Base-by-base conservation (phyloP, 345 rosid genomes). In the Pugionium cornutum region DNA sequence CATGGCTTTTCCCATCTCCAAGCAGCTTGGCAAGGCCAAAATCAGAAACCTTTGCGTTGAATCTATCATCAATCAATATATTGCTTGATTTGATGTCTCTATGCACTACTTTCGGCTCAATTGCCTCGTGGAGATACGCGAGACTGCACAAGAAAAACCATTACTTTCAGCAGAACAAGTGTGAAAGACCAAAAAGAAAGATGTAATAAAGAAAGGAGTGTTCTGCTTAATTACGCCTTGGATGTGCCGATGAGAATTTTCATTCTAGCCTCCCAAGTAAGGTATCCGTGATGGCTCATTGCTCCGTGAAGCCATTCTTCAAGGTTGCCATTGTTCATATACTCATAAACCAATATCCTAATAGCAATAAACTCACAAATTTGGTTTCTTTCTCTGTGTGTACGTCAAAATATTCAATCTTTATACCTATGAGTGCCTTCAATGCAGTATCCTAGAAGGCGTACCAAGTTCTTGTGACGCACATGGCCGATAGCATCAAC, bases 41-140 rank as follows among this genome's bases (percentile, higher is more conserved):
- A 79, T 94, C 97, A 50, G 99, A 90, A 66, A 94, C 82, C 73
- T 94, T 94, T 62, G 99, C 86, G 33, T 85, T 90, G 76, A 94
- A 94, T 58, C 88, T 89, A 42, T 88, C 95, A 53, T 94, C 96
- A 2, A 94, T 83, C 75, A 94, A 78, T 61, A 94, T 86, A 62
- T 94, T 94, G 63, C 99, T 94, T 0, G 99, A 90, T 76, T 94
- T 94, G 43, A 94, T 90, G 82, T 94, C 99, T 59, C 99, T 82
- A 51, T 94, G 99, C 51, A 94, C 99, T 53, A 94, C 99, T 83
- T 94, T 94, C 47, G 99, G 99, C 75, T 94, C 99, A 42, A 94
- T 90, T 58, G 99, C 97, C 76, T 94, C 99, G 29, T 94, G 99
- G 75, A 94, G 79, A 75, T 94, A 94, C 6, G 97, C 91, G 65